Base-by-base conservation (phyloP, 345 rosid genomes). In the Heritiera fomes region DNA sequence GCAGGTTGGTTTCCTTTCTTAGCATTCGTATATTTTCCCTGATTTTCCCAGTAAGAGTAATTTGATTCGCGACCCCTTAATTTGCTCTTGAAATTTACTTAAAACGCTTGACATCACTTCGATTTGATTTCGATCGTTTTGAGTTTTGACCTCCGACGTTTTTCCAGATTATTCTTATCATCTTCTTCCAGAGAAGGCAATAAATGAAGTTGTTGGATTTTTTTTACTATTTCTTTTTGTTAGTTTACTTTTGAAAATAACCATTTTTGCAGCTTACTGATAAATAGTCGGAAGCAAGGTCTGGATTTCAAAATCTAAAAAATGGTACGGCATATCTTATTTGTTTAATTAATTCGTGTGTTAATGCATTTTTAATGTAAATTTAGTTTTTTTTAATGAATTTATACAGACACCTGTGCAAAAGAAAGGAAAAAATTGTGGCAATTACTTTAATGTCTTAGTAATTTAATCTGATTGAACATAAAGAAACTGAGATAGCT, bases 201-300 rank as follows among this genome's bases (percentile, higher is more conserved):
- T n/a, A 10, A 43, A 46, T 69, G 56, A 69, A 23, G 73, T 46
- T 46, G 0, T n/a, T 0, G 43, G 59, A 30, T 49, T 49, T 71
- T 49, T 49, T 6, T 49, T 71, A 30, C n/a, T 71, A 12, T 28
- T 49, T 49, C 2, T n/a, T 67, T 1, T n/a, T 67, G 50, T 7
- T 49, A 49, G 12, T 49, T 70, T 49, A 28, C 41, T 10, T 8
- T 71, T 52, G 8, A 34, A 52, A 8, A 4, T 34, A 17, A 52
- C 46, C 17, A 17, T 34, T 68, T 53, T 53, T 53, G 62, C 75
- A 72, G 75, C 46, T 34, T 52, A 52, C 46, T 72, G 45, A 53
- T 52, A 53, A 47, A 70, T 5, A 12, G 53, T n/a, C 47, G 47
- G 75, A 52, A 71, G 75, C 46, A 4, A 61, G 46, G 61, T 15